phyloP scores from a whole-genome alignment of 148 eudicot species.

The Linanthus parryae region DNA sequence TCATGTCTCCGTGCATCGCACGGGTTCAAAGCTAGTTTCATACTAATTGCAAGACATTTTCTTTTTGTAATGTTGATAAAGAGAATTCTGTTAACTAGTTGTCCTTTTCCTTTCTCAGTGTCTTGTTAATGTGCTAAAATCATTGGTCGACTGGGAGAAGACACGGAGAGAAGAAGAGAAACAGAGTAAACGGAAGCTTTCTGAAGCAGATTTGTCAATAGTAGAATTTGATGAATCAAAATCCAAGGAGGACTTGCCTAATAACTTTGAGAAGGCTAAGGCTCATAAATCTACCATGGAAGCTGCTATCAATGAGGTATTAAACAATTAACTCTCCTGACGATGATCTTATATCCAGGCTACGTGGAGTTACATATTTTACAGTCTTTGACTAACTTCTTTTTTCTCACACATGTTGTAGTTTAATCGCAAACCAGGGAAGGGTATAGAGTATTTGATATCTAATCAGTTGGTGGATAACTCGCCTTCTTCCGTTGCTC shows the following conservation, averaged over 20 bases:
- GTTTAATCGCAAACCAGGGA: slow-evolving; percentile 79
- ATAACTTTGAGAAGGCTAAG: slow-evolving; percentile 89
- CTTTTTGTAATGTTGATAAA: not conserved
- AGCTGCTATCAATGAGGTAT: slow-evolving; percentile 90
- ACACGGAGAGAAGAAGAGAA: slow-evolving; percentile 46
- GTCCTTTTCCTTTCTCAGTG: slow-evolving; percentile 46
- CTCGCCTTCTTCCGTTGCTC: slow-evolving; percentile 79
- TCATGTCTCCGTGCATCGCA: no score
- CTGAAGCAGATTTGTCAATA: slow-evolving; percentile 41
- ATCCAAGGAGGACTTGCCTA: slow-evolving; percentile 42
- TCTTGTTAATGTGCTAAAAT: slow-evolving; percentile 85
- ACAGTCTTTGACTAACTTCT: no score
- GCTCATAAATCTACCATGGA: slow-evolving; percentile 95
- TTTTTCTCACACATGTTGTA: slow-evolving; percentile 26
- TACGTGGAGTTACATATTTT: no score
- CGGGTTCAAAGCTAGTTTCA: no score
- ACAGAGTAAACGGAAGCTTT: slow-evolving; percentile 31
- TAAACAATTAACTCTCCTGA: no score
- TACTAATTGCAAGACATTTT: no score
- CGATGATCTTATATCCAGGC: no score
- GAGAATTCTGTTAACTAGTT: slow-evolving; percentile 2
- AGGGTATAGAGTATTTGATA: slow-evolving; percentile 76
- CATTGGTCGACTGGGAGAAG: slow-evolving; percentile 94
- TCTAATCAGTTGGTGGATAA: slow-evolving; percentile 84
- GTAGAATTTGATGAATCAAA: slow-evolving; percentile 38